Conservation (phyloP, 2,329 filamentous ascomycete species). For the Nothophaeocryptopus gaeumannii region DNA sequence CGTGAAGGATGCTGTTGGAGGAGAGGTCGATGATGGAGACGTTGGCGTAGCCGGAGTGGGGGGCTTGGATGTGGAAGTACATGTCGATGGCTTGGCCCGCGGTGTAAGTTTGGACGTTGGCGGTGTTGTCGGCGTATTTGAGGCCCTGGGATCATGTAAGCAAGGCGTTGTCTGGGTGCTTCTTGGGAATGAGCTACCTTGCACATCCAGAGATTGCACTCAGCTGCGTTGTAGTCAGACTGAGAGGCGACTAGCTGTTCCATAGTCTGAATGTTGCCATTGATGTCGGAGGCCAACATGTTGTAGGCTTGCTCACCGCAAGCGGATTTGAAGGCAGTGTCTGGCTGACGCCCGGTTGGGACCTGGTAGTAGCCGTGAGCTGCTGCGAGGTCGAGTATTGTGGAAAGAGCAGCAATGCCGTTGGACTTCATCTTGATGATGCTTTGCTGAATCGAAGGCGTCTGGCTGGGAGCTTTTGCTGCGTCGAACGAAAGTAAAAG, state of each 20-base stretch:
- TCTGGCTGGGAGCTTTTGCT: not conserved
- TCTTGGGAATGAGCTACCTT: conserved; percentile 38
- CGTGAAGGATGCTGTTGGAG: conserved; percentile 52
- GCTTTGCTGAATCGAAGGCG: not conserved
- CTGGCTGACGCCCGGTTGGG: conserved; percentile 51
- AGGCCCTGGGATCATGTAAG: conserved; percentile 46
- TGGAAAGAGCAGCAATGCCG: conserved; percentile 40
- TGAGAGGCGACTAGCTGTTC: conserved; percentile 46
- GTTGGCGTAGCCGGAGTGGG: conserved; percentile 57
- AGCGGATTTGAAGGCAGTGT: conserved; percentile 49
- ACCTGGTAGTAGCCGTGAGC: conserved; percentile 54
- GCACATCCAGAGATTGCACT: conserved; percentile 34
- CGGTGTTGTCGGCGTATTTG: conserved; percentile 56
- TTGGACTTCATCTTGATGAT: conserved; percentile 14
- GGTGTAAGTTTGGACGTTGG: conserved; percentile 52
- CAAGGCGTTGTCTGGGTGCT: not conserved
- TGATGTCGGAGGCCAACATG: conserved; percentile 54
- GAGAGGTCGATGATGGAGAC: conserved; percentile 57
- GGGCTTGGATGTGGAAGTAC: conserved; percentile 49
- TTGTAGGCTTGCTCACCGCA: conserved; percentile 56
- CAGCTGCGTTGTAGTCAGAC: conserved; percentile 24
- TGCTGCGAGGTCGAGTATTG: conserved; percentile 47
- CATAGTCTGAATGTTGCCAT: conserved; percentile 57
- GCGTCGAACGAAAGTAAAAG: conserved; percentile 1
- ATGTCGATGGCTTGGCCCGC: conserved; percentile 49